These are phyloP conservation scores for Colletotrichum melonis DNA, from an alignment of 2,329 filamentous ascomycete species.

Conservation along the genomic window DNA sequence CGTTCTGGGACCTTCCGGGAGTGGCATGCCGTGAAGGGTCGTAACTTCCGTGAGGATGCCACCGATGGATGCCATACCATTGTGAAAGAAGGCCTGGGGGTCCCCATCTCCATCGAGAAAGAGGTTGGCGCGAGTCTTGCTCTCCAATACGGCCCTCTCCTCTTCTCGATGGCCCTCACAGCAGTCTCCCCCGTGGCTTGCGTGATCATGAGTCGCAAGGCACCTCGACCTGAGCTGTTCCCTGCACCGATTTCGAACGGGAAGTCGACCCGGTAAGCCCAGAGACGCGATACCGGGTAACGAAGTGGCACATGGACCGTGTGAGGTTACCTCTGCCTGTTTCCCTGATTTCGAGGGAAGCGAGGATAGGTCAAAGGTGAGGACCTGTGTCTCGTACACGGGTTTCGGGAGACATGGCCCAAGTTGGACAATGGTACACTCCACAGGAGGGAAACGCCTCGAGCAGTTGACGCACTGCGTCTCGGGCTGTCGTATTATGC, in stretches of 20 bases:
- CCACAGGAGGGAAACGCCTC: conserved; percentile 35
- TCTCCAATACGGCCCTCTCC: background rate
- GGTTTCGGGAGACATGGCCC: conserved; percentile 11
- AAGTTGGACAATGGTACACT: conserved; percentile 31
- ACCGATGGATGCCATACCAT: conserved; percentile 35
- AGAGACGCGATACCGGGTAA: background rate
- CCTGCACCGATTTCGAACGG: background rate
- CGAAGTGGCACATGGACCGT: background rate
- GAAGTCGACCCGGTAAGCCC: background rate
- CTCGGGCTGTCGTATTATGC: conserved; percentile 30
- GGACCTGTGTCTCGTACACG: conserved; percentile 27
- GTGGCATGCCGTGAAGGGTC: conserved; percentile 52
- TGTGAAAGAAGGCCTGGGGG: conserved; percentile 35
- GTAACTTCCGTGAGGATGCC: conserved; percentile 39
- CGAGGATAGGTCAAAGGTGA: conserved; percentile 28
- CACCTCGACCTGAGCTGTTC: background rate
- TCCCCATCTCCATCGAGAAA: conserved; percentile 39
- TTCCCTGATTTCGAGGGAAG: conserved; percentile 11
- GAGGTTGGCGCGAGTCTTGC: conserved; percentile 15
- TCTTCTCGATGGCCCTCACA: background rate
- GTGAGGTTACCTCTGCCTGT: background rate
- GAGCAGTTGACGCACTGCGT: conserved; percentile 35
- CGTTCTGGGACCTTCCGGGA: conserved; percentile 39
- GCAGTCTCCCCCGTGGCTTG: background rate
- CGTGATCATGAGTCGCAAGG: background rate